Evolutionary conservation across 306 rosid species (phyloP), one percentile per base, ranked within the genome.

Genomic region (Hippophae tibetana): DNA sequence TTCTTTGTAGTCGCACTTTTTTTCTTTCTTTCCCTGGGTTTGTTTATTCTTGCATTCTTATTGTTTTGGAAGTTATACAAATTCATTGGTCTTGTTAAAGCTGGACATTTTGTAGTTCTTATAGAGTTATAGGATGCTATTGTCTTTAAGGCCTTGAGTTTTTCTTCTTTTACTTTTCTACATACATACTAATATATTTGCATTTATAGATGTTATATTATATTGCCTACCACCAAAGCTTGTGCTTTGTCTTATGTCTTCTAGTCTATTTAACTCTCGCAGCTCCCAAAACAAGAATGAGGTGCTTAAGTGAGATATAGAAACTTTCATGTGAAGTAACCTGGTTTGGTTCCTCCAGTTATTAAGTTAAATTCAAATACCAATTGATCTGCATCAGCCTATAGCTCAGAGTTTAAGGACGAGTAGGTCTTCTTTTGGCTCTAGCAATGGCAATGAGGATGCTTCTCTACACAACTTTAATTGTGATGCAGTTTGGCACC

Each of bases 401-500:
- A 76, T 78, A 67, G 80, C 86, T 13, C 94, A 86, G 72, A 79
- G 83, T 65, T 76, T 72, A 58, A 85, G 94, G 74, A 72, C 82
- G 18, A 79, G 74, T 43, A 70, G 81, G 67, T 68, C 78, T 54
- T 80, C 94, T 58, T 84, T 80, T 68, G 68, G 78, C 78, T 81
- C 95, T 48, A 71, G 82, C 79, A 82, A 70, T 74, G 89, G 77
- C 62, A 68, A 59, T 63, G 95, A 57, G 73, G 82, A 66, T 61
- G 63, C 85, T 57, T 72, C 88, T 45, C 27, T 78, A 13, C 80
- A 84, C 63, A 73, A 56, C 63, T 70, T 70, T 69, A 78, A 81
- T 76, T 85, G 78, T 45, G 89, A 86, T 65, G 69, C 67, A 86
- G 72, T 75, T 82, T 90, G 13, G 90, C 95, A 57, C 95, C 97